Evolutionary conservation across 2,329 filamentous ascomycete genomes (phyloP), one percentile per base, ranked within the genome.

Genomic region (Epichloe sp.): DNA sequence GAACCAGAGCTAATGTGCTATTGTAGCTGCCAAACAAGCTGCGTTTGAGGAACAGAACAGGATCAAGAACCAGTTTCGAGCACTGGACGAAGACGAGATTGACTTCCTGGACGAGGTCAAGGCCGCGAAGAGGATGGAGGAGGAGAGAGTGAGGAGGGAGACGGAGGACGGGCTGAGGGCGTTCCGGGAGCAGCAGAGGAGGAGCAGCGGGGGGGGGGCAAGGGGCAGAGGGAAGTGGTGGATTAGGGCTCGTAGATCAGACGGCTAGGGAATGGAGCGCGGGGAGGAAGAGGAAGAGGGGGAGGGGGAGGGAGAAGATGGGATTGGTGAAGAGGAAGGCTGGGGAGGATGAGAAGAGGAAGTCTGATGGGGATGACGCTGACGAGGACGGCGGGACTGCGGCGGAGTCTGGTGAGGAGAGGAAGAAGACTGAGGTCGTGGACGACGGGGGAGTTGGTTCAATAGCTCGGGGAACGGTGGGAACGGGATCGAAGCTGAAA

Each of bases 71-170:
- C 87, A 91, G 69, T 90, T 89, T 63, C 79, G 83, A 40, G 74
- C 83, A 3, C 74, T 93, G 34, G 83, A 91, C 62, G 85, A 88
- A 53, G 85, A 89, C 62, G 87, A 91, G 69, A 74, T 85, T 48
- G 85, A 85, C 19, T 91, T 88, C 57, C 68, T 93, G 48, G 80
- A 83, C 45, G 77, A 76, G 44, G 73, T 85, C 40, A 60, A 70
- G 47, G 73, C 71, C 48, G 67, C 68, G 49, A 70, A 71, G 60
- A 65, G 73, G 37, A 65, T 62, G 5, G 79, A 79, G 58, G 80
- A 83, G 62, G 77, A 77, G 54, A 63, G 71, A 44, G 66, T 75
- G 48, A 68, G 70, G 56, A 66, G 68, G 31, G 80, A 84, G 69
- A 77, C 74, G 40, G 76, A 80, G 58, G 74, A 77, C 23, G 73